Evolutionary conservation across 345 rosid genomes (phyloP), one percentile per base, ranked within the genome.

Genomic region (Isatis tinctoria): DNA sequence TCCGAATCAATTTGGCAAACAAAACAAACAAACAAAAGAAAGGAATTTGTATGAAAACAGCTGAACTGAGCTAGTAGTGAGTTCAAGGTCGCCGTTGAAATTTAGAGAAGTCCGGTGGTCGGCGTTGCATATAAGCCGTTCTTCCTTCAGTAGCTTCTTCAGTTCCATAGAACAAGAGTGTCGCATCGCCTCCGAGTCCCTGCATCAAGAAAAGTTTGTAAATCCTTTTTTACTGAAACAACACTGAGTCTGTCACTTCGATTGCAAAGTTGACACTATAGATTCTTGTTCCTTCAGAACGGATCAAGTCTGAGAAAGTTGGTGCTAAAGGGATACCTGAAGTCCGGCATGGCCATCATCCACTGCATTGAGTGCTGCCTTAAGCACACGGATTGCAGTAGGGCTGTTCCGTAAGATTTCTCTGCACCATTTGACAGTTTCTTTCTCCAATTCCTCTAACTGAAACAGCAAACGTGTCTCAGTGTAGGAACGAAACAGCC

Each of bases 281-380:
- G 7, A 18, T 8, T 4, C 24, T 14, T 41, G 54, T 69, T 54
- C 13, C 53, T 69, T 24, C 26, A 27, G n/a, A 39, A 47, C 18
- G 1, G 24, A 26, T 36, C 2, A 18, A 5, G 53, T 51, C 32
- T 9, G 18, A 39, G 62, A 33, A 62, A 45, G 65, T 44, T n/a
- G 53, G 20, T 45, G 3, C 48, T 4, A 60, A 26, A 8, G 59
- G 30, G 10, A 26, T 78, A 91, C 97, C 93, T 88, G 96, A 66
- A 91, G 93, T 73, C 97, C 95, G 1, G 98, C 93, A 54, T 91
- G 96, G 27, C 97, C 98, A 52, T 94, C 97, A 48, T 91, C 98
- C 0, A 85, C 96, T 24, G 98, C 97, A 83, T 90, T 94, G 28
- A 91, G 90, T 72, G 98, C 85, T 58, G 98, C 84, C 77, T 94